A percentile compares a stretch with the other conserved stretches of the same genome.
These are phyloP conservation scores for Nicotiana tabacum DNA, from an alignment of 257 asterid species.

Conservation along the genomic window DNA sequence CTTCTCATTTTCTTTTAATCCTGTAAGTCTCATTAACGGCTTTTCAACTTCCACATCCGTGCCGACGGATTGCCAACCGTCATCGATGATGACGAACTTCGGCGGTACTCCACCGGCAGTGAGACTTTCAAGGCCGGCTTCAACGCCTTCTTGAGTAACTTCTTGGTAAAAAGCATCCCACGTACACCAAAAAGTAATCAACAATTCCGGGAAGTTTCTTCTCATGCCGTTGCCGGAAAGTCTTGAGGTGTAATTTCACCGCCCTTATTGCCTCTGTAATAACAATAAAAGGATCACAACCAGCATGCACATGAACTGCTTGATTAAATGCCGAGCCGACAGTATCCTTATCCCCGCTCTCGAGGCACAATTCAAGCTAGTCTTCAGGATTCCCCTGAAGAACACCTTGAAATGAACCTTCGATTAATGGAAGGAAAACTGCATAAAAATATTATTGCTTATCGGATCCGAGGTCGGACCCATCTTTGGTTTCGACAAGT, in stretches of 20 bases:
- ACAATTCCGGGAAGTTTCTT: slow-evolving; percentile 67
- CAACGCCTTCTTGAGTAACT: slow-evolving; percentile 82
- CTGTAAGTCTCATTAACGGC: slow-evolving; percentile 56
- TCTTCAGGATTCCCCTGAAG: slow-evolving; percentile 68
- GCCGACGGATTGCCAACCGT: slow-evolving; percentile 81
- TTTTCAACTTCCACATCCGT: slow-evolving; percentile 28
- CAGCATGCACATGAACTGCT: slow-evolving; percentile 53
- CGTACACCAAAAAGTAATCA: slow-evolving; percentile 82
- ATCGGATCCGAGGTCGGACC: slow-evolving; percentile 43
- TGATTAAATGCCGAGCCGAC: slow-evolving; percentile 47
- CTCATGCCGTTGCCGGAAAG: slow-evolving; percentile 56
- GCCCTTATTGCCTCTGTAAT: slow-evolving; percentile 58
- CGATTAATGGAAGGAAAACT: slow-evolving; percentile 64
- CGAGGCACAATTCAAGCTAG: slow-evolving; percentile 61
- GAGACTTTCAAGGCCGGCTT: slow-evolving; percentile 65
- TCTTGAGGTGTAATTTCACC: slow-evolving; percentile 52
- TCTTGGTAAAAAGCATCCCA: slow-evolving; percentile 92
- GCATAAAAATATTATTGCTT: slow-evolving; percentile 38
- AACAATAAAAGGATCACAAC: slow-evolving; percentile 56
- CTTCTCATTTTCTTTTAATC: slow-evolving; percentile 63
- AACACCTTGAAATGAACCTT: slow-evolving; percentile 67
- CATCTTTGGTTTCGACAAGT: slow-evolving; percentile 52
- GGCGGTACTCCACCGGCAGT: slow-evolving; percentile 61
- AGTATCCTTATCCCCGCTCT: slow-evolving; percentile 56
- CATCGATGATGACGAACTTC: slow-evolving; percentile 76